These are phyloP conservation scores for Daldinia sp. DNA, from an alignment of 2,329 filamentous ascomycete genomes.

Conservation along the genomic window DNA sequence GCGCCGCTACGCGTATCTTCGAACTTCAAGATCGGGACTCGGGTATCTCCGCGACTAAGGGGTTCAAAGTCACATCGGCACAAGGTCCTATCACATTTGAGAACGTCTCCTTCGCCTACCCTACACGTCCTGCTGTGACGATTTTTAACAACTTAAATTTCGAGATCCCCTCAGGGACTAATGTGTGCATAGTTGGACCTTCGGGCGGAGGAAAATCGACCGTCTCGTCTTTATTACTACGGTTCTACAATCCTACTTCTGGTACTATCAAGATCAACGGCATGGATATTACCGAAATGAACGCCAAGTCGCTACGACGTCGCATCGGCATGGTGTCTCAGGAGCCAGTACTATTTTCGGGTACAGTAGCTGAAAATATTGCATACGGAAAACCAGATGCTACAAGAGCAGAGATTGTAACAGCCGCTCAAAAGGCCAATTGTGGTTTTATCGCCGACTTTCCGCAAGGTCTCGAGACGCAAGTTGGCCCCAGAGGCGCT, in stretches of 20 bases:
- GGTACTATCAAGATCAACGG: slow-evolving; percentile 88
- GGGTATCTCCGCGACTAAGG: slow-evolving; percentile 87
- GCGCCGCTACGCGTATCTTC: slow-evolving; percentile 94
- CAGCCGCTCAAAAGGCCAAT: slow-evolving; percentile 90
- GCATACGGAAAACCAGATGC: slow-evolving; percentile 88
- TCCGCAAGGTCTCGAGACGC: slow-evolving; percentile 93
- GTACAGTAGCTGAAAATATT: slow-evolving; percentile 89
- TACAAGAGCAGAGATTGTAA: slow-evolving; percentile 82
- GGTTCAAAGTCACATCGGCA: slow-evolving; percentile 81
- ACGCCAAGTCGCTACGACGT: slow-evolving; percentile 90
- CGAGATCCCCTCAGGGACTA: slow-evolving; percentile 90
- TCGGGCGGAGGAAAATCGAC: slow-evolving; percentile 97
- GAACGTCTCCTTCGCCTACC: slow-evolving; percentile 89
- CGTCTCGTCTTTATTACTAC: slow-evolving; percentile 87
- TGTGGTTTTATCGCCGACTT: slow-evolving; percentile 98
- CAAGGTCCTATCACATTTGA: slow-evolving; percentile 90
- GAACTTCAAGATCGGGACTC: slow-evolving; percentile 93
- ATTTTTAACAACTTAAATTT: slow-evolving; percentile 94
- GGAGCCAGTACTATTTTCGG: slow-evolving; percentile 92
- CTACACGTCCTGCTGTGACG: slow-evolving; percentile 87
- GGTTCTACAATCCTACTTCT: slow-evolving; percentile 87
- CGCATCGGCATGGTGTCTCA: slow-evolving; percentile 96
- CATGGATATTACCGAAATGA: slow-evolving; percentile 84
- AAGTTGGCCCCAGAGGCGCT: slow-evolving; percentile 90
- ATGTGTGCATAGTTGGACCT: slow-evolving; percentile 95